phyloP scores from a whole-genome alignment of 140 eudicot species.

The Cichorium intybus region DNA sequence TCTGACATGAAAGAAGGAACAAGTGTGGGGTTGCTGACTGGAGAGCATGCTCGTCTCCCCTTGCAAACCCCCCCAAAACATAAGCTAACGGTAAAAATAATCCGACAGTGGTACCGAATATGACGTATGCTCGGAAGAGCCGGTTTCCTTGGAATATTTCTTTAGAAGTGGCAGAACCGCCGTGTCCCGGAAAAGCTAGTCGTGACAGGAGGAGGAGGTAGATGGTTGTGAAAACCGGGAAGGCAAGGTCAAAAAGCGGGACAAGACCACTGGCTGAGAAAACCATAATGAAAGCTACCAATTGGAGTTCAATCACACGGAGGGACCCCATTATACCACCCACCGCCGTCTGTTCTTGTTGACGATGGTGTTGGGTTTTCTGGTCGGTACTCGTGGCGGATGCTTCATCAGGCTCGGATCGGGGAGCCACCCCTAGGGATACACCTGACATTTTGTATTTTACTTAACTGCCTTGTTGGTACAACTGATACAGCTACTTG shows the following conservation, averaged over 20 bases:
- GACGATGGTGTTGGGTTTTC: constrained; percentile 22
- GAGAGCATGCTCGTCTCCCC: constrained; percentile 85
- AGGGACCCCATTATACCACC: constrained; percentile 80
- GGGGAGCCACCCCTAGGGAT: constrained; percentile 60
- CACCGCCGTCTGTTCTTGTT: constrained; percentile 15
- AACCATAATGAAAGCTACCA: constrained; percentile 93
- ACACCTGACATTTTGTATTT: constrained; percentile 57
- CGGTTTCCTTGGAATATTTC: constrained; percentile 52
- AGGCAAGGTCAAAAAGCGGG: constrained; percentile 70
- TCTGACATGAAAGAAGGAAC: constrained; percentile 79
- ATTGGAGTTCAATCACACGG: constrained; percentile 75
- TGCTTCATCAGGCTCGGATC: constrained; percentile 32
- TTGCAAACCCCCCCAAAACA: constrained; percentile 86
- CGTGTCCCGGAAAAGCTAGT: constrained; percentile 45
- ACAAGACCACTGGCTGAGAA: constrained; percentile 87
- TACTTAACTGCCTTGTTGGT: too few species aligned
- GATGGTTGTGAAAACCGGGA: constrained; percentile 59
- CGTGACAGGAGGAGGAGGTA: constrained; percentile 60
- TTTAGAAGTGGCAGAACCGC: background rate
- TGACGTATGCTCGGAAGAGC: constrained; percentile 55
- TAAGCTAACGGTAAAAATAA: constrained; percentile 78
- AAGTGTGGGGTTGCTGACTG: constrained; percentile 86
- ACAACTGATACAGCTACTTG: too few species aligned
- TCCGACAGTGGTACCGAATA: constrained; percentile 65
- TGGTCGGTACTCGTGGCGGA: background rate